Evolutionary conservation across 2,329 filamentous ascomycete genomes (phyloP).

Genomic region (Exophiala phaeomuriformis): DNA sequence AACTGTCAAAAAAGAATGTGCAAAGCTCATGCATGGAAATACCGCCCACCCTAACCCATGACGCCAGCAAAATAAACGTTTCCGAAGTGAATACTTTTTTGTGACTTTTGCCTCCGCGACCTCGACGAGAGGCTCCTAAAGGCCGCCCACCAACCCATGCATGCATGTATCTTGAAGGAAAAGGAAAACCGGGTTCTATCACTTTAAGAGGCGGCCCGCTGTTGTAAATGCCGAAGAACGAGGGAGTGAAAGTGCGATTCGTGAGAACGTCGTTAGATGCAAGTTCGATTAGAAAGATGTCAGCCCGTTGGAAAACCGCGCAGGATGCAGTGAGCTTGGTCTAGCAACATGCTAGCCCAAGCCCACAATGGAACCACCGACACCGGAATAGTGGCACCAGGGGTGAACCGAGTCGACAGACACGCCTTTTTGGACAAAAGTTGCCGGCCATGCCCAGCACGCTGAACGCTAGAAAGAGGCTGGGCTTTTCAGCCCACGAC

Average conservation of each 20-base stretch:
- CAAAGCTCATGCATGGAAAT: constrained; percentile 8
- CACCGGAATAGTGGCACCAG: not conserved
- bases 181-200: constrained; percentile 15
- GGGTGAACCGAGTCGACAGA: constrained; percentile 16
- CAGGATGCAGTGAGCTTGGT: not conserved
- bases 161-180: constrained; percentile 19
- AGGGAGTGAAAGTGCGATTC: constrained; percentile 19
- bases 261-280: constrained; percentile 22
- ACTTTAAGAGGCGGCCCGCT: constrained; percentile 17
- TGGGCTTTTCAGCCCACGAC: constrained; percentile 22
- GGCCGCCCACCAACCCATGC: constrained; percentile 12
- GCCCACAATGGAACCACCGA: no score
- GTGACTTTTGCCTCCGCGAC: constrained; percentile 19
- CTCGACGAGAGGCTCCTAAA: constrained; percentile 8
- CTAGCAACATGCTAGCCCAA: no score
- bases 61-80: constrained; percentile 10
- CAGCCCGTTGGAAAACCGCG: constrained; percentile 6
- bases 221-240: constrained; percentile 22
- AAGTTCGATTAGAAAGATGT: constrained; percentile 20
- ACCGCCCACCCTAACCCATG: constrained; percentile 1
- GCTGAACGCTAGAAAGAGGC: constrained; percentile 19
- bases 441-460: constrained; percentile 11
- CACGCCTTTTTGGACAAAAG: constrained; percentile 7
- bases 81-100: constrained; percentile 14
- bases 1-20: constrained; percentile 10